A percentile compares a stretch with the other conserved stretches of the same genome.
Conservation (phyloP, 2,329 filamentous ascomycete species). For the Cercospora brassicicola region DNA sequence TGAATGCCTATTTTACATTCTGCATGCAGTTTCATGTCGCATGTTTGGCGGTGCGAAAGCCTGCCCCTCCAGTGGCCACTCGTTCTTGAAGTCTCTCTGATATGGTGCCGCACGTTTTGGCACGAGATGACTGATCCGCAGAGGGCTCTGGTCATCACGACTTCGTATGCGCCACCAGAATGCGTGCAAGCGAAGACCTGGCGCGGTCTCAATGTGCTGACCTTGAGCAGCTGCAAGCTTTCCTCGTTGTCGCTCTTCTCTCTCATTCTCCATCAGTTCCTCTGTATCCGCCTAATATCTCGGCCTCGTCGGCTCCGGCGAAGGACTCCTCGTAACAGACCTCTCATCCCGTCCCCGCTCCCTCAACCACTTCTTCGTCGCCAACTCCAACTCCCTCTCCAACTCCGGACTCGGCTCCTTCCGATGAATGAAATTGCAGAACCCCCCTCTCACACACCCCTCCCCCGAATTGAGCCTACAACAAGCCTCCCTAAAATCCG, state of each 20-base stretch:
- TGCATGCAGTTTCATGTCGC: neutral
- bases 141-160: neutral
- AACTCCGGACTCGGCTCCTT: conserved; percentile 91
- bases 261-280: neutral
- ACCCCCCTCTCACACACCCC: conserved; percentile 91
- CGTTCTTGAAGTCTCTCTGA: neutral
- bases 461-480: conserved; percentile 92
- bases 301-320: conserved; percentile 77
- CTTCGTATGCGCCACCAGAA: neutral
- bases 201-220: neutral
- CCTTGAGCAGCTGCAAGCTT: neutral
- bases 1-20: neutral
- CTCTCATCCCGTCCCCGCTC: conserved; percentile 78
- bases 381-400: conserved; percentile 80
- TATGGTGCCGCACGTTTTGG: neutral
- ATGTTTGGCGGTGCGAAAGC: neutral
- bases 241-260: neutral
- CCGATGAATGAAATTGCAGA: conserved; percentile 99
- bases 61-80: neutral
- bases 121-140: neutral
- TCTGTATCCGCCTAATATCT: conserved; percentile 42
- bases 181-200: neutral
- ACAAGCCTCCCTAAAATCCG: conserved; percentile 96
- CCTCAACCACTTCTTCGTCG: conserved; percentile 96
- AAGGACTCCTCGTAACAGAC: conserved; percentile 78